phyloP scores from a whole-genome alignment of 78 protist genomes.

The Tieghemostelium lacteum region DNA sequence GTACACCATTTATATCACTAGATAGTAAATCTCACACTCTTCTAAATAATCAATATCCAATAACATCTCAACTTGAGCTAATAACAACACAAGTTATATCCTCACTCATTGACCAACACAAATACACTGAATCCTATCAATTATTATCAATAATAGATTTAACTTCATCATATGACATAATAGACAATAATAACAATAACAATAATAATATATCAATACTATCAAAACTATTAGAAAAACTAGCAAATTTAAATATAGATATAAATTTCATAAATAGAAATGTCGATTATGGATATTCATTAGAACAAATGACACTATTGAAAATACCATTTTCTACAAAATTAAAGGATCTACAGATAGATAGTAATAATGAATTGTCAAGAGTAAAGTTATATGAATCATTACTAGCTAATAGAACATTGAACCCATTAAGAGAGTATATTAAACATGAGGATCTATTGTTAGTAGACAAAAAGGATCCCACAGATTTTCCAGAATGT shows the following conservation, averaged over 20 bases:
- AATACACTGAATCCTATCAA: conserved; percentile 42
- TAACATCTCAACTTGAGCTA: conserved; percentile 40
- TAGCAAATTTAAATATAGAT: conserved; percentile 45
- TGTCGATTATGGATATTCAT: background rate
- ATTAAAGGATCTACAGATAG: background rate
- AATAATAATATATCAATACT: background rate
- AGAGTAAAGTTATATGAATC: conserved; percentile 37
- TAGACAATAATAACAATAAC: background rate
- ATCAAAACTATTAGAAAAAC: conserved; percentile 26
- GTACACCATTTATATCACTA: conserved; percentile 40
- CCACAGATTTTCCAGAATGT: conserved; percentile 21
- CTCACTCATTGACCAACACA: background rate
- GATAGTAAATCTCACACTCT: conserved; percentile 1
- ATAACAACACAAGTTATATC: conserved; percentile 15
- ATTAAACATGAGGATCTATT: conserved; percentile 12
- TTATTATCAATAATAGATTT: conserved; percentile 45
- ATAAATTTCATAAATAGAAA: background rate
- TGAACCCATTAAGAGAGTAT: conserved; percentile 18
- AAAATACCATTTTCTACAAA: conserved; percentile 21
- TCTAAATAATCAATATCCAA: conserved; percentile 20
- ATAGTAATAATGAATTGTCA: background rate
- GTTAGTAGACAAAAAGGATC: conserved; percentile 1
- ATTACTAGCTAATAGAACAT: conserved; percentile 41
- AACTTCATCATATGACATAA: background rate
- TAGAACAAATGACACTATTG: conserved; percentile 8